Evolutionary conservation across 2,329 filamentous ascomycete species (phyloP).

Genomic region (Colletotrichum brevisporum): DNA sequence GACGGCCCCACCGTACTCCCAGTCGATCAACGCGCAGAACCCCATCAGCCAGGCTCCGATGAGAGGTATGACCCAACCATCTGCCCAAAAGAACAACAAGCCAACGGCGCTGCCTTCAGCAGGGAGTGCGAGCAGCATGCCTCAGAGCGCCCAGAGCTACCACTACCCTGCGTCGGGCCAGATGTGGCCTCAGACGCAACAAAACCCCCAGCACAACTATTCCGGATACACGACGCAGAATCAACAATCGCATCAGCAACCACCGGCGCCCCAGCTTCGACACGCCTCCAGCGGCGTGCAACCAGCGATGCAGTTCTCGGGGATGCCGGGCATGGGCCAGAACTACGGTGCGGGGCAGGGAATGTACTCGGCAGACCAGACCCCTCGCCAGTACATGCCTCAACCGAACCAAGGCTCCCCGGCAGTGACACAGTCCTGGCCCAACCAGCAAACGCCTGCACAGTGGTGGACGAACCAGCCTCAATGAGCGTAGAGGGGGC

Average conservation of each 20-base stretch:
- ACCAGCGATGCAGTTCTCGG: constrained; percentile 72
- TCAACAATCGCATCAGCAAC: constrained; percentile 67
- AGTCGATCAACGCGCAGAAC: constrained; percentile 79
- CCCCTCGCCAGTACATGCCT: constrained; percentile 77
- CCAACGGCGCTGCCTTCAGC: constrained; percentile 72
- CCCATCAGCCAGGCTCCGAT: constrained; percentile 80
- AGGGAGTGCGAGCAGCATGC: constrained; percentile 60
- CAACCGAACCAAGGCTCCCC: constrained; percentile 67
- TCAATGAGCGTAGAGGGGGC: constrained; percentile 45
- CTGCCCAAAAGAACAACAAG: constrained; percentile 74
- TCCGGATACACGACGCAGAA: constrained; percentile 67
- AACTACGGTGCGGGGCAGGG: constrained; percentile 69
- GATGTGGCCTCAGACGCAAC: constrained; percentile 78
- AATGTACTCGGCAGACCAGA: constrained; percentile 74
- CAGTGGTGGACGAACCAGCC: constrained; percentile 68
- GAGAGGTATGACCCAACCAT: constrained; percentile 76
- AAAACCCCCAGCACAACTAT: constrained; percentile 69
- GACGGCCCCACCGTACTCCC: constrained; percentile 76
- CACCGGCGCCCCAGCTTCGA: constrained; percentile 72
- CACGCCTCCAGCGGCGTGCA: constrained; percentile 70
- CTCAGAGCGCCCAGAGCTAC: constrained; percentile 68
- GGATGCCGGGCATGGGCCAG: constrained; percentile 73
- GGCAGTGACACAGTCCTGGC: constrained; percentile 67
- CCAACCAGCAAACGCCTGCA: constrained; percentile 73
- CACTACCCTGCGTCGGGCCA: constrained; percentile 73